Base-by-base conservation (phyloP, 768 basidiomycete species). In the Fomitopsis serialis region DNA sequence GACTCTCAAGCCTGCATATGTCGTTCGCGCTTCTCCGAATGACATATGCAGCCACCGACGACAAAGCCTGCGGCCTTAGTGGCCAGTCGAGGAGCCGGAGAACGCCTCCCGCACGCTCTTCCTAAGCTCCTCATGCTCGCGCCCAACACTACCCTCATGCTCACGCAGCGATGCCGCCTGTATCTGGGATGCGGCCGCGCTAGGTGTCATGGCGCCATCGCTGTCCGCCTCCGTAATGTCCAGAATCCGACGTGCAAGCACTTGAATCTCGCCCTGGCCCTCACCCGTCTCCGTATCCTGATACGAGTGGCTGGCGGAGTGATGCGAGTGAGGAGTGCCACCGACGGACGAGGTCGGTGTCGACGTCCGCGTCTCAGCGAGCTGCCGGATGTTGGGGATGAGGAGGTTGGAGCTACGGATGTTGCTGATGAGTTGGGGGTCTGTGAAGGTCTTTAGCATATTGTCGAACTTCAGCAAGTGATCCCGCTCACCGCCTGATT, bases 241-340 rank as follows among this genome's bases (percentile, higher is more conserved):
- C 50, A 95, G 70, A 48, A 97, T 97, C 58, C 92, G 81, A 43
- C 87, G 77, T 8, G 88, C 85, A 42, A 98, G 80, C 24, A 87
- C 73, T 57, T 91, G 86, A 58, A 98, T 98, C 73, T 98, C 96
- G 35, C 89, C 85, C 59, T 90, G 89, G 8, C 94, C 94, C 54
- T 94, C 91, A 2, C 85, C 90, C 2, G 85, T 82, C 40, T 91
- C 89, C 15, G 89, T 91, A 42, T 87, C 91, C 54, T 87, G 86
- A 60, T 88, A 86, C 36, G 89, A 90, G 52, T 85, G 84, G 32
- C 76, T 69, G 54, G 76, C 78, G 19, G 87, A 84, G 61, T 79
- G 80, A 63, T 87, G 81, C 52, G 87, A 85, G 44, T 74, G 81
- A 5, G 86, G 88, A 29, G 85, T 90, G 46, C 82, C 85, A 36